Conservation (phyloP, 352 stramenopile species). For the Halophytophthora batemanensis region DNA sequence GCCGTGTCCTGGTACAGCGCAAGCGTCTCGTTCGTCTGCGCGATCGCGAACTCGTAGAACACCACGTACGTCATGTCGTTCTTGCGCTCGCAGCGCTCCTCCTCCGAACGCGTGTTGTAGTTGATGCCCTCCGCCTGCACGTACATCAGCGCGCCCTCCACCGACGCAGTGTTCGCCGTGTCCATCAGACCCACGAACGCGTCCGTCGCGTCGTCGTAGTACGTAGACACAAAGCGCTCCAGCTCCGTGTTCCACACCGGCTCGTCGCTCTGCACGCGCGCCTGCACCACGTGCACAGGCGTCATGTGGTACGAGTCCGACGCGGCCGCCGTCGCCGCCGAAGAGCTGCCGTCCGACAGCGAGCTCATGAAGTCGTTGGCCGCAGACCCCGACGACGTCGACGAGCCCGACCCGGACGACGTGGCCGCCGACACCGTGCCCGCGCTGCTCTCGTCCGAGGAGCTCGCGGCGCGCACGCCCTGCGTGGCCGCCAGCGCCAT, state of each 20-base stretch:
- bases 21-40: constrained; percentile 75
- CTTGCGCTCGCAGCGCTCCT: constrained; percentile 70
- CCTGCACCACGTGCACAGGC: constrained; percentile 69
- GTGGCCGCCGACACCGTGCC: constrained; percentile 26
- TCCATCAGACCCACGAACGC: constrained; percentile 69
- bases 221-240: constrained; percentile 57
- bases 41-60: constrained; percentile 78
- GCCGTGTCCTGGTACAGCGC: constrained; percentile 50
- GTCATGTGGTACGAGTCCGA: constrained; percentile 63
- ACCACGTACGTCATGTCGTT: constrained; percentile 80
- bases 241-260: constrained; percentile 51
- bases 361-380: constrained; percentile 40
- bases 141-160: constrained; percentile 87
- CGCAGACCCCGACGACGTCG: constrained; percentile 20
- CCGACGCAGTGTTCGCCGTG: constrained; percentile 76
- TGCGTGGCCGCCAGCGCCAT: constrained; percentile 8
- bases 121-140: constrained; percentile 86
- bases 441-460: constrained; percentile 25
- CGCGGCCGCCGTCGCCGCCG: constrained; percentile 7
- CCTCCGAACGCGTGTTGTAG: constrained; percentile 53
- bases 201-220: constrained; percentile 49
- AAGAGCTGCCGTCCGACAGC: constrained; percentile 18
- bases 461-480: constrained; percentile 1
- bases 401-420: constrained; percentile 11
- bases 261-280: constrained; percentile 65